Percentiles rank a stretch among this genome's conserved stretches.
These are phyloP conservation scores for Cenchrus purpureus DNA, from an alignment of 176 grass and related monocot genomes.

Conservation along the genomic window DNA sequence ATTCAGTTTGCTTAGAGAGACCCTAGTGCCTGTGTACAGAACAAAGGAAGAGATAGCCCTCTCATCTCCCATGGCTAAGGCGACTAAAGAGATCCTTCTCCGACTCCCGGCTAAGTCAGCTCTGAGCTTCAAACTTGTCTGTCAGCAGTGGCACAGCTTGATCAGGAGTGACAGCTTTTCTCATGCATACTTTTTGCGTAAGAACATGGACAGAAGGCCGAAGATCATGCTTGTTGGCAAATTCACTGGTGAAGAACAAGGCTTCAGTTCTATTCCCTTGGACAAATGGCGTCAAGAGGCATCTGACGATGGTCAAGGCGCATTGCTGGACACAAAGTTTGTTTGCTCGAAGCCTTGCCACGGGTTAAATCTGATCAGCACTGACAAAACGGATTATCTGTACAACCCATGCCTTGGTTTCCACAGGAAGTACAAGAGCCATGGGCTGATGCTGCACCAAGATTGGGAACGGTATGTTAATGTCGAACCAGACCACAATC, in stretches of 20 bases:
- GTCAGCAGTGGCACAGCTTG: slow-evolving; percentile 35
- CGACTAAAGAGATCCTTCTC: slow-evolving; percentile 22
- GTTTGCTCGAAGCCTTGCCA: slow-evolving; percentile 39
- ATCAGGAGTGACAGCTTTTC: slow-evolving; percentile 22
- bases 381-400: background rate
- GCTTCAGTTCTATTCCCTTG: background rate
- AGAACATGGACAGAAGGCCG: slow-evolving; percentile 24
- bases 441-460: background rate
- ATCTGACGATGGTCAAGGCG: background rate
- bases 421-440: background rate
- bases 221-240: slow-evolving; percentile 45
- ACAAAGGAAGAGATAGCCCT: background rate
- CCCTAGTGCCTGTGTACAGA: slow-evolving; percentile 3
- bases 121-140: slow-evolving; percentile 9
- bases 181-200: background rate
- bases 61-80: slow-evolving; percentile 1
- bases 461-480: background rate
- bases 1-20: background rate
- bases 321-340: background rate
- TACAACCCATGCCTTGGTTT: slow-evolving; percentile 34
- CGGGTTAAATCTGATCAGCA: slow-evolving; percentile 32
- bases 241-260: background rate
- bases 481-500: background rate
- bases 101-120: slow-evolving; percentile 26
- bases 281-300: background rate